Percentiles rank a stretch among this genome's conserved stretches.
These are phyloP conservation scores for Linnemannia zychae DNA, from an alignment of 192 early-diverging fungal species.

Conservation along the genomic window DNA sequence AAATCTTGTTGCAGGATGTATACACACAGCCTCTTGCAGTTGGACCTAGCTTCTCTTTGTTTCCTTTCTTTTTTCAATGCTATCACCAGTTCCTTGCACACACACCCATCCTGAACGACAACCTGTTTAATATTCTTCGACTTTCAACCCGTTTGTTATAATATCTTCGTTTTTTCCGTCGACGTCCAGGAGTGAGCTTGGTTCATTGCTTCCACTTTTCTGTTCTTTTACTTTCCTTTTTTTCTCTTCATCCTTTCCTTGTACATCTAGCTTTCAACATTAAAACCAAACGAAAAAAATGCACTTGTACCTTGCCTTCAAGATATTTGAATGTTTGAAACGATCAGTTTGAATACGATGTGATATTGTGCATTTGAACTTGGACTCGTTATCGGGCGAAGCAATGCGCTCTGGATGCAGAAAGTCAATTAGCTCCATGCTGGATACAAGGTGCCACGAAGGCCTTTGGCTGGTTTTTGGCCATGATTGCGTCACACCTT, in stretches of 20 bases:
- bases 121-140: slow-evolving; percentile 45
- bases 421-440: too few relatives aligned
- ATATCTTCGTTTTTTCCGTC: slow-evolving; percentile 24
- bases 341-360: neutral
- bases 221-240: neutral
- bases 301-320: neutral
- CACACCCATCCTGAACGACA: slow-evolving; percentile 34
- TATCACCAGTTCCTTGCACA: neutral
- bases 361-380: neutral
- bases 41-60: neutral
- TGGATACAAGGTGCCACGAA: too few relatives aligned
- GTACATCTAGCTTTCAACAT: slow-evolving; percentile 53
- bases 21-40: neutral
- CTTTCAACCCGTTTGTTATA: slow-evolving; percentile 38
- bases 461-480: too few relatives aligned
- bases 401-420: too few relatives aligned
- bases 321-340: neutral
- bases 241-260: slow-evolving; percentile 23
- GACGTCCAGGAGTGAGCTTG: slow-evolving; percentile 27
- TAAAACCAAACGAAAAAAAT: slow-evolving; percentile 24
- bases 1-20: neutral
- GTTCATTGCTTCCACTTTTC: slow-evolving; percentile 3
- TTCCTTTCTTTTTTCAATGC: neutral
- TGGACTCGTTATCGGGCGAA: too few relatives aligned
- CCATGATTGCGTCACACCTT: too few relatives aligned